phyloP scores from a whole-genome alignment of 2,329 filamentous ascomycete species.

The Gnomoniopsis smithogilvyi region DNA sequence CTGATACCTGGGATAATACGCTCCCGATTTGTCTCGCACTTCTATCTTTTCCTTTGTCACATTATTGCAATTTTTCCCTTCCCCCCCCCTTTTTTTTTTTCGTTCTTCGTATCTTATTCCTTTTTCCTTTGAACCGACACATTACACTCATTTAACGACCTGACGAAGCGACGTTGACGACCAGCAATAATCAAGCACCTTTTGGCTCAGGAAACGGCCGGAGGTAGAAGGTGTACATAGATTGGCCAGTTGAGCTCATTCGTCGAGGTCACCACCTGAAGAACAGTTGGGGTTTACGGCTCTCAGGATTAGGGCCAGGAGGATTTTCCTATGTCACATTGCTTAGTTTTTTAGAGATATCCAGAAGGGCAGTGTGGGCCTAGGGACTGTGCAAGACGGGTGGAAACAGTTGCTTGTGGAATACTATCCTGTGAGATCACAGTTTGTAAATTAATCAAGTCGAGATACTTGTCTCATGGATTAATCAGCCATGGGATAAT shows the following conservation, averaged over 20 bases:
- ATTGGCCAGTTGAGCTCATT: background rate
- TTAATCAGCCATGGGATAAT: no score
- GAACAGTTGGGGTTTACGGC: background rate
- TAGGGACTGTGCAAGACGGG: background rate
- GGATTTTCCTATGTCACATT: background rate
- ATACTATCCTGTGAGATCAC: no score
- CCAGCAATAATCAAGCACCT: constrained; percentile 14
- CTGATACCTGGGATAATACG: background rate
- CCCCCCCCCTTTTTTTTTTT: background rate
- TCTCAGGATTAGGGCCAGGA: constrained; percentile 2
- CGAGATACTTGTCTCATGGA: no score
- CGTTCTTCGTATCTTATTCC: background rate
- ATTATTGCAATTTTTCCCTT: background rate
- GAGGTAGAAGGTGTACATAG: background rate
- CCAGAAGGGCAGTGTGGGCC: background rate
- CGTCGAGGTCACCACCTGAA: background rate
- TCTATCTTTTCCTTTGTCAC: constrained; percentile 3
- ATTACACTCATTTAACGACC: constrained; percentile 11
- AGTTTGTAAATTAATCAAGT: no score
- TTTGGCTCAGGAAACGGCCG: background rate
- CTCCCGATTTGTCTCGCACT: background rate
- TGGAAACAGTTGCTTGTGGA: background rate
- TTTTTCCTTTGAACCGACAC: background rate
- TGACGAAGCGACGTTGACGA: constrained; percentile 11
- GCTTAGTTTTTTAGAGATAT: background rate